Percentiles rank a stretch among this genome's conserved stretches.
Evolutionary conservation across 163 green algal species (phyloP).

Genomic region (Volvox carteri): DNA sequence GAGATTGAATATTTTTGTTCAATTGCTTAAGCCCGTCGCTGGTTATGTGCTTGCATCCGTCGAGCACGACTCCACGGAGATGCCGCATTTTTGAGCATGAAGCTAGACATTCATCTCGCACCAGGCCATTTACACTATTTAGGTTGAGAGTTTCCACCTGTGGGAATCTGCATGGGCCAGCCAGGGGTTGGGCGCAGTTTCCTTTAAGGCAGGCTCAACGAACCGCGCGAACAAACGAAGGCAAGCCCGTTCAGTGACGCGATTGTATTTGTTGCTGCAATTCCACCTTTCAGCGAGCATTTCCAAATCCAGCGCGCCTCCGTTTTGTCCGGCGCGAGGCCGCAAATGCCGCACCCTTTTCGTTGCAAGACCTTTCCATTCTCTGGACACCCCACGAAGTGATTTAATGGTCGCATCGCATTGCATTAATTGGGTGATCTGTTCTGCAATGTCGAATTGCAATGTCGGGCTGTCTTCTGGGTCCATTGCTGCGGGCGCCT

Average conservation of each 20-base stretch:
- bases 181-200: too few relatives aligned
- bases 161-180: neutral
- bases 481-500: constrained; percentile 13
- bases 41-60: constrained; percentile 25
- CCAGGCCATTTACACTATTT: neutral
- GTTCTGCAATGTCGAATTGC: constrained; percentile 15
- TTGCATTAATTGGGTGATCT: constrained; percentile 2
- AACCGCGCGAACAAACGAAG: neutral
- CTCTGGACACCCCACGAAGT: neutral
- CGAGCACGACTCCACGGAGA: neutral
- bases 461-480: neutral
- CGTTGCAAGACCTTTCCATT: neutral
- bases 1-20: neutral
- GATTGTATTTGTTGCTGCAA: too few relatives aligned
- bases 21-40: neutral
- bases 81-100: neutral
- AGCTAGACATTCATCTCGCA: constrained; percentile 2
- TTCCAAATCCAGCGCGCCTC: constrained; percentile 5
- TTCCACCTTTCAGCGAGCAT: constrained; percentile 32
- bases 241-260: too few relatives aligned
- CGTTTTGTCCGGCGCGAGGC: neutral
- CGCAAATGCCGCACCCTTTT: neutral
- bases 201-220: neutral
- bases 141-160: constrained; percentile 12
- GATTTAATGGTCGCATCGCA: constrained; percentile 30